A percentile compares a stretch with the other conserved stretches of the same genome.
These are phyloP conservation scores for Endothia cerciana DNA, from an alignment of 2,329 filamentous ascomycete genomes.

Conservation along the genomic window DNA sequence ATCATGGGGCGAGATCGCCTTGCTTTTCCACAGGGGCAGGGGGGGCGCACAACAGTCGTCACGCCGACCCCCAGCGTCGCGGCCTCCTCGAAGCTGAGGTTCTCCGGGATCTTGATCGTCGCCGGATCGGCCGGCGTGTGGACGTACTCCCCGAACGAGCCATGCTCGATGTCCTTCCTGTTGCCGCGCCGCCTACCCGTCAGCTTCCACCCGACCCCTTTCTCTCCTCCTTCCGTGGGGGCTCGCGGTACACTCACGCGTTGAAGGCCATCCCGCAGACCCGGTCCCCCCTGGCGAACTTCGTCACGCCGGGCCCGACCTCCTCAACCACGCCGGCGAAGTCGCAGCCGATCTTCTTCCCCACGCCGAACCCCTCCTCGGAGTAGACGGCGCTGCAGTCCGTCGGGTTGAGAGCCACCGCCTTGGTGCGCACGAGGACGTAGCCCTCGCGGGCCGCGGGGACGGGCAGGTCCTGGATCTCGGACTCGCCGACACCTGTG, in stretches of 20 bases:
- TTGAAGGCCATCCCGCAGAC: constrained; percentile 34
- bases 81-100: constrained; percentile 51
- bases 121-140: constrained; percentile 45
- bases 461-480: constrained; percentile 17
- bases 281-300: constrained; percentile 53
- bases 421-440: constrained; percentile 24
- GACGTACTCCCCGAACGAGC: constrained; percentile 47
- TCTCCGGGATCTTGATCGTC: constrained; percentile 47
- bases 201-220: too few relatives aligned
- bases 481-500: constrained; percentile 2
- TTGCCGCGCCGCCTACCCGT: constrained; percentile 34
- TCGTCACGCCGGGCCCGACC: constrained; percentile 47
- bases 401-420: constrained; percentile 21
- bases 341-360: constrained; percentile 40
- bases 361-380: background rate
- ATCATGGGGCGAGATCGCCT: too few relatives aligned
- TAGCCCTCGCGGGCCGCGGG: constrained; percentile 20
- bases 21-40: too few relatives aligned
- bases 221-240: background rate
- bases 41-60: constrained; percentile 43
- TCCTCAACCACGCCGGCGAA: constrained; percentile 52
- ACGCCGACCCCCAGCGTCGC: constrained; percentile 47
- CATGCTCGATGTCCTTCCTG: constrained; percentile 43
- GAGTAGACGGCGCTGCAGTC: constrained; percentile 21
- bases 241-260: constrained; percentile 17